Conservation (phyloP, 495 filamentous ascomycete species). For the Oidiodendron maius region DNA sequence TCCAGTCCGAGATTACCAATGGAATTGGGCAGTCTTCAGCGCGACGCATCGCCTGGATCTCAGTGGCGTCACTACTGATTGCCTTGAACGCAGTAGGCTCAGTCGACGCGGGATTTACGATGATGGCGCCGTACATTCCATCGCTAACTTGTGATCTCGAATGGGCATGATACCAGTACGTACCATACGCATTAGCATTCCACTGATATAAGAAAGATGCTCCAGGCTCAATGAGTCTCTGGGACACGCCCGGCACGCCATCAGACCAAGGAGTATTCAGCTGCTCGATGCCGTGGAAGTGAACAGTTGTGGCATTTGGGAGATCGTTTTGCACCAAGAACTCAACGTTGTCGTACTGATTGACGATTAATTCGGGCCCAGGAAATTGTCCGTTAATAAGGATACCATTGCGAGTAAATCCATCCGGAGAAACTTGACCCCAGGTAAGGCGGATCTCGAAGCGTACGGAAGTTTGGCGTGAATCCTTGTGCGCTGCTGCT, state of each 20-base stretch:
- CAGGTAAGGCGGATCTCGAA: conserved; percentile 15
- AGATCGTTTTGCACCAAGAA: conserved; percentile 22
- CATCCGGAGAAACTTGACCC: conserved; percentile 31
- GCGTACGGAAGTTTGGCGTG: neutral
- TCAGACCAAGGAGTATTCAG: conserved; percentile 11
- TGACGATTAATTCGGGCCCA: conserved; percentile 48
- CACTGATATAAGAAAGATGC: conserved; percentile 38
- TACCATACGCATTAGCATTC: conserved; percentile 41
- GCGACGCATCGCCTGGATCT: neutral
- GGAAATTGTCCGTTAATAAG: conserved; percentile 57
- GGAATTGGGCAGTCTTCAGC: conserved; percentile 39
- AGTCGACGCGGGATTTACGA: neutral
- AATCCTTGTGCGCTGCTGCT: no score
- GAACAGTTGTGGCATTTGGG: neutral
- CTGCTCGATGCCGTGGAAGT: neutral
- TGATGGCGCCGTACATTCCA: neutral
- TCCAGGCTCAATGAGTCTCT: conserved; percentile 36
- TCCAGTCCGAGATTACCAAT: conserved; percentile 50
- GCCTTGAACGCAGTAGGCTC: neutral
- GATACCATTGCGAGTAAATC: conserved; percentile 36
- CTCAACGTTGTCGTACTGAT: conserved; percentile 56
- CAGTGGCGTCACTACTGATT: neutral
- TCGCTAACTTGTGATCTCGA: conserved; percentile 8
- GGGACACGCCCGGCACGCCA: conserved; percentile 24
- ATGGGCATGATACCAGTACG: conserved; percentile 51